Conservation (phyloP, 768 basidiomycete species). For the Boletus tylopilopsis region DNA sequence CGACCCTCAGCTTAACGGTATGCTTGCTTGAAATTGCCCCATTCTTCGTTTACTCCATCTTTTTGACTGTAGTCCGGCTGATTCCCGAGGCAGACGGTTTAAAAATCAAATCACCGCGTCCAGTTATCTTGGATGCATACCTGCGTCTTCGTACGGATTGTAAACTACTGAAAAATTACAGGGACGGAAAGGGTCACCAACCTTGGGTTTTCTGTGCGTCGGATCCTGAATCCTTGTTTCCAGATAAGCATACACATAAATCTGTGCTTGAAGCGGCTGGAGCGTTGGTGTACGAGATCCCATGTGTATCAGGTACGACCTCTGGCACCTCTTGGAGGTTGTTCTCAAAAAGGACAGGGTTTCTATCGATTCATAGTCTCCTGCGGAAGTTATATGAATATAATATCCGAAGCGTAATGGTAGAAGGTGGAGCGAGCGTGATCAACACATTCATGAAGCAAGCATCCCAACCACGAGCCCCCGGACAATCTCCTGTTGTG, state of each 20-base stretch:
- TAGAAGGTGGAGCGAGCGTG: constrained; percentile 88
- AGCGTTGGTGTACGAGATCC: constrained; percentile 57
- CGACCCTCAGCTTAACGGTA: constrained; percentile 92
- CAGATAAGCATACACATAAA: constrained; percentile 33
- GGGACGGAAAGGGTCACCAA: constrained; percentile 52
- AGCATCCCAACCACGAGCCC: constrained; percentile 4
- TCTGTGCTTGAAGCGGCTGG: constrained; percentile 58
- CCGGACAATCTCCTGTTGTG: constrained; percentile 36
- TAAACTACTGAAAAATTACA: constrained; percentile 68
- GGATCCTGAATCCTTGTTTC: not conserved
- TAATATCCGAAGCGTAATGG: constrained; percentile 81
- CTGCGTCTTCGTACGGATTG: constrained; percentile 64
- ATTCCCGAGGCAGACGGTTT: constrained; percentile 40
- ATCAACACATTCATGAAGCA: constrained; percentile 50
- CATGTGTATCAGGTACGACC: constrained; percentile 36
- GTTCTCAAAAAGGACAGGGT: constrained; percentile 23
- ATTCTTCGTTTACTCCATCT: not conserved
- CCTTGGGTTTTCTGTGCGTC: constrained; percentile 68
- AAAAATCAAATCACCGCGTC: constrained; percentile 58
- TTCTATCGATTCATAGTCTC: constrained; percentile 44
- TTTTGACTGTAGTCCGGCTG: constrained; percentile 44
- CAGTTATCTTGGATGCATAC: constrained; percentile 77
- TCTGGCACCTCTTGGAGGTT: not conserved
- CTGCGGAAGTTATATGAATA: constrained; percentile 49
- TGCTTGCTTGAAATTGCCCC: constrained; percentile 19